Evolutionary conservation across 768 basidiomycete species (phyloP), one percentile per base, ranked within the genome.

Genomic region (Suillus clintonianus): DNA sequence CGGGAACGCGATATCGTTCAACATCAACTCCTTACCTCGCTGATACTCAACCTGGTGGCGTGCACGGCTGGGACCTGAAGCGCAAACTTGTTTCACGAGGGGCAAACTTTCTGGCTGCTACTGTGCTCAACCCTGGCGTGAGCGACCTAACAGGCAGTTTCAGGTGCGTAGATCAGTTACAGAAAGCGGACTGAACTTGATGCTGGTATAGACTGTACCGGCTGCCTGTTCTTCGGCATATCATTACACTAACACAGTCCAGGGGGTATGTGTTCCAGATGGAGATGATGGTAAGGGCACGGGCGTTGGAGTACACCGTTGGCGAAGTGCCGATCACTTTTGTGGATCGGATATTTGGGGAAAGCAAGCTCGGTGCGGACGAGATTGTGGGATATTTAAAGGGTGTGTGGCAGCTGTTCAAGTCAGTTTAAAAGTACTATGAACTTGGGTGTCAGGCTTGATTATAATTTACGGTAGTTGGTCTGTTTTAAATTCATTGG

Each of bases 211-310:
- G 92, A 64, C 76, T 97, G 17, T 97, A 97, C 74, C 88, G 91
- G 43, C 74, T 86, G 13, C 82, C 83, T 1, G 95, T 92, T 8
- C 81, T 97, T 61, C 85, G 84, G 55, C 88, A 94, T 68, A 91
- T 97, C 71, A 96, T 97, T 69, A 86, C 89, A 5, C 83, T 89
- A 67, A 94, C 91, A 2, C 84, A 89, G 65, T 94, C 94, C 3
- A 91, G 92, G 67, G 95, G 95, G 10, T 97, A 96, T 69, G 95
- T 97, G 36, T 96, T 97, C 81, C 95, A 97, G 82, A 97, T 97
- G 95, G 95, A 97, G 74, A 97, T 96, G 90, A 96, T 96, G 85
- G 95, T 94, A 22, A 86, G 95, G 1, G 95, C 95, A 5, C 84
- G 89, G 24, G 86, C 91, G 2, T 78, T 93, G 61, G 94, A 92